A percentile compares a stretch with the other conserved stretches of the same genome.
phyloP scores from a whole-genome alignment of 1,284 basidiomycete species.

The Cutaneotrichosporon cavernicola region DNA sequence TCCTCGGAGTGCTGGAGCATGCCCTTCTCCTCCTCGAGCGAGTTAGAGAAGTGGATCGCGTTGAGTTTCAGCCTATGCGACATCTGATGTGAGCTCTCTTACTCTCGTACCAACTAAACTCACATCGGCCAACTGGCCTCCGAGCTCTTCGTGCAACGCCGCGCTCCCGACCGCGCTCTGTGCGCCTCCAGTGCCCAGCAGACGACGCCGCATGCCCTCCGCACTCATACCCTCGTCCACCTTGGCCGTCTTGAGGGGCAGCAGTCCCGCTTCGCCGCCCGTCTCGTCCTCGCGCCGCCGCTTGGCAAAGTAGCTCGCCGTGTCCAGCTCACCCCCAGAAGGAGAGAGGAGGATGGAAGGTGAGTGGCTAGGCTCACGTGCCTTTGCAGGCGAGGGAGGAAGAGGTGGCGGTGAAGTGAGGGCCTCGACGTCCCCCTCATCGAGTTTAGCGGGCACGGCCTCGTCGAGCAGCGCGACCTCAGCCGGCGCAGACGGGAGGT shows the following conservation, averaged over 20 bases:
- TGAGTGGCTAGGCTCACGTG: background rate
- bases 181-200: constrained; percentile 15
- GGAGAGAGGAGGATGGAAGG: background rate
- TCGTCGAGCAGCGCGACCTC: constrained; percentile 19
- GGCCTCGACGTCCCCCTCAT: constrained; percentile 15
- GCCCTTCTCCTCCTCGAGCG: constrained; percentile 52
- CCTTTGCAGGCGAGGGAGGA: background rate
- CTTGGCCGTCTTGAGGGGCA: constrained; percentile 32
- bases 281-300: constrained; percentile 31
- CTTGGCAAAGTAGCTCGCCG: constrained; percentile 35
- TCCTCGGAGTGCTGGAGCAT: constrained; percentile 47
- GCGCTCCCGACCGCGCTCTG: constrained; percentile 35
- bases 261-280: constrained; percentile 37
- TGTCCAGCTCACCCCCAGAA: constrained; percentile 13
- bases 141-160: constrained; percentile 53
- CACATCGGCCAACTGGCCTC: constrained; percentile 52
- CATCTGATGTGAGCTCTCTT: constrained; percentile 41
- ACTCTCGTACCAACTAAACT: constrained; percentile 16
- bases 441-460: constrained; percentile 17
- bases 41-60: constrained; percentile 51
- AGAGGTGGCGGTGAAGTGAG: constrained; percentile 6
- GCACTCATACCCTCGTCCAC: constrained; percentile 8
- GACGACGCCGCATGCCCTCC: constrained; percentile 25
- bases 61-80: constrained; percentile 52
- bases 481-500: constrained; percentile 20